Evolutionary conservation across 2,329 filamentous ascomycete species (phyloP).

Genomic region (Juglanconis sp.): DNA sequence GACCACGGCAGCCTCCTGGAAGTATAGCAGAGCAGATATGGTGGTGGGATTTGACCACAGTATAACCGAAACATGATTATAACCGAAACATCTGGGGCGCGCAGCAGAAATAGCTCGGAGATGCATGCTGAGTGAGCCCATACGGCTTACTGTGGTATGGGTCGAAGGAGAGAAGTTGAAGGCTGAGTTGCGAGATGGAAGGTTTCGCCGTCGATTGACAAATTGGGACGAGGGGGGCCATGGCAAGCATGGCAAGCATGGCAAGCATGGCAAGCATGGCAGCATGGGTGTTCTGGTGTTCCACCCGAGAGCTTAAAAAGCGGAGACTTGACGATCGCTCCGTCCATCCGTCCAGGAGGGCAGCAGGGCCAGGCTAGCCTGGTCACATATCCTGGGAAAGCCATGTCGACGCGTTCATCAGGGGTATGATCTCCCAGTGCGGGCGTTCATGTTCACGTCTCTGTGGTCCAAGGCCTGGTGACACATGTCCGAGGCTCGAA

Average conservation of each 20-base stretch:
- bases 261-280: background rate
- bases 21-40: too few relatives aligned
- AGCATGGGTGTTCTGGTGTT: background rate
- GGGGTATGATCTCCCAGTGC: background rate
- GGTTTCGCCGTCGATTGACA: background rate
- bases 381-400: background rate
- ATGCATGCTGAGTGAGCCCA: too few relatives aligned
- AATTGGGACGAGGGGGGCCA: background rate
- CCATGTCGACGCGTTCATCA: background rate
- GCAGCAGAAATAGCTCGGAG: too few relatives aligned
- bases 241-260: background rate
- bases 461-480: too few relatives aligned
- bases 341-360: background rate
- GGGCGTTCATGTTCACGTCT: background rate
- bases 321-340: background rate
- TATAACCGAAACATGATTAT: too few relatives aligned
- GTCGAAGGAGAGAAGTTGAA: background rate
- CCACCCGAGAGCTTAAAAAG: constrained; percentile 14
- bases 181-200: background rate
- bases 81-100: too few relatives aligned
- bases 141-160: too few relatives aligned
- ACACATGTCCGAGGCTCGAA: too few relatives aligned
- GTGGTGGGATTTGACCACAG: too few relatives aligned
- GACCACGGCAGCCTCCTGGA: too few relatives aligned
- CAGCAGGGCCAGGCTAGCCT: background rate